Evolutionary conservation across 2,329 filamentous ascomycete species (phyloP), one percentile per base, ranked within the genome.

Genomic region (Apiospora malaysiana): DNA sequence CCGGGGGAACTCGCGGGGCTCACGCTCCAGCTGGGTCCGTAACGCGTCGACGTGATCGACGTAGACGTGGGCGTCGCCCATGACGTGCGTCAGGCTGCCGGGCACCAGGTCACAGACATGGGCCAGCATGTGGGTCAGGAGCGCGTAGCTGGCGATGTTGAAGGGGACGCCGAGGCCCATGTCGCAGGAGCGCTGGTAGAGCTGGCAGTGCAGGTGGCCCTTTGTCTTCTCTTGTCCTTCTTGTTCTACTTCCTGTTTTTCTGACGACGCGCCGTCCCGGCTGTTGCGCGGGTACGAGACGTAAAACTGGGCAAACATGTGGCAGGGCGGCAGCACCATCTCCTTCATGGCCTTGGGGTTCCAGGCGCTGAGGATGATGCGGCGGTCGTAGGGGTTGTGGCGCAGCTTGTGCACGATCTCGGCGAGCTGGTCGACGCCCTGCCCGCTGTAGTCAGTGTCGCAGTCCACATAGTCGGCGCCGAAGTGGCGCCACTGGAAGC

Each of bases 21-120:
- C 92, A 9, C 96, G 86, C 79, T 90, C 88, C 45, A 98, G 80
- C 83, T 99, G 96, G 70, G 90, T 87, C 78, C 92, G 88, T 71
- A 99, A 85, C 16, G 96, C 95, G 69, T 97, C 94, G 9, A 97
- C 89, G 80, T 99, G 96, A 80, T 99, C 95, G 9, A 92, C 83
- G 82, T 99, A 99, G 1, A 99, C 92, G 82, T 99, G 96, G n/a
- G 95, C 94, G 81, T 99, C 96, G 18, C 96, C 96, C 94, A 99
- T 97, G 67, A 94, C 94, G 82, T 98, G 96, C 49, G 94, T 96
- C 73, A 99, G 87, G 68, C 90, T 95, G 0, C 95, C 96, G 0
- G 96, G 94, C 0, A 93, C 88, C 70, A 99, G 82, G 75, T 95
- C 92, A 78, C 93, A 94, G 14, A 93, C 94, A 79, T 95, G 92